A percentile compares a stretch with the other conserved stretches of the same genome.
Conservation (phyloP, 495 filamentous ascomycete species). For the Copromyces sp. region DNA sequence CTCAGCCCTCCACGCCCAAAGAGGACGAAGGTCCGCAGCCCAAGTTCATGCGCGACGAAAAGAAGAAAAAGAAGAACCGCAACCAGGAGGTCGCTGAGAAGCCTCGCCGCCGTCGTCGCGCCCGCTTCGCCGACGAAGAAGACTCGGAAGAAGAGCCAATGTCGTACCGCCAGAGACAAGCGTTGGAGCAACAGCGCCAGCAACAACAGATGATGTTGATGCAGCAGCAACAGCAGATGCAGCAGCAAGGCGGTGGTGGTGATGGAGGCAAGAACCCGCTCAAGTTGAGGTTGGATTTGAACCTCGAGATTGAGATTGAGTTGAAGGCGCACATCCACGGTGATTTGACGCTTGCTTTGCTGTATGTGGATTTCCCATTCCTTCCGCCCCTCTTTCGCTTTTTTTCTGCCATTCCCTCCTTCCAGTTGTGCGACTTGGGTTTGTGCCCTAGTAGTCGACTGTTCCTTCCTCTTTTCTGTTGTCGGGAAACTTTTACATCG, state of each 20-base stretch:
- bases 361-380: constrained; percentile 45
- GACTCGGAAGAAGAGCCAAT: constrained; percentile 3
- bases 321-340: constrained; percentile 89
- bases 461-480: background rate
- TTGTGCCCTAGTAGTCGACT: background rate
- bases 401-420: background rate
- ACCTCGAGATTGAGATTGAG: constrained; percentile 81
- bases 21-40: constrained; percentile 24
- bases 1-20: constrained; percentile 26
- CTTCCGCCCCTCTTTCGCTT: background rate
- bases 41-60: constrained; percentile 23
- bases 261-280: constrained; percentile 60
- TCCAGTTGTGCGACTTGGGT: background rate
- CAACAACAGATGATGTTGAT: constrained; percentile 17
- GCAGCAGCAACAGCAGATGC: constrained; percentile 14
- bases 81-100: constrained; percentile 12
- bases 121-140: constrained; percentile 3
- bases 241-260: constrained; percentile 20
- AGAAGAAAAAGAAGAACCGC: constrained; percentile 9
- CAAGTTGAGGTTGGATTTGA: constrained; percentile 67
- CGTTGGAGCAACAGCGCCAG: constrained; percentile 12
- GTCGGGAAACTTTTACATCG: background rate
- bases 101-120: constrained; percentile 7
- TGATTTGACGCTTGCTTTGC: constrained; percentile 73
- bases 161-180: constrained; percentile 17